Percentiles rank a stretch among this genome's conserved stretches.
These are phyloP conservation scores for Hortaea sp. DNA, from an alignment of 2,329 filamentous ascomycete species.

Conservation along the genomic window DNA sequence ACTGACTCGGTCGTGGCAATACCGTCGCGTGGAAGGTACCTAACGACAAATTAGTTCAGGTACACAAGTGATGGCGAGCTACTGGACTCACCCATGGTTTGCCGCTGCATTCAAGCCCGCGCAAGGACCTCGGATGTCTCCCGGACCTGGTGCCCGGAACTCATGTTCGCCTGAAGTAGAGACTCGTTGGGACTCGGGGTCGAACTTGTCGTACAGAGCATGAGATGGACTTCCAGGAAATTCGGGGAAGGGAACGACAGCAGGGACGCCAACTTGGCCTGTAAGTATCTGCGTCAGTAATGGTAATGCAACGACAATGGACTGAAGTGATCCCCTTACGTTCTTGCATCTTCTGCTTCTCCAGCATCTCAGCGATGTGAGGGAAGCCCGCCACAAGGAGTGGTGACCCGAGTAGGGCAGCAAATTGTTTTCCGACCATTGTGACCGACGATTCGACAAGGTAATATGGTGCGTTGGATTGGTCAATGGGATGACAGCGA, in stretches of 20 bases:
- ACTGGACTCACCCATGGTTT: slow-evolving; percentile 35
- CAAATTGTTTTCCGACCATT: background rate
- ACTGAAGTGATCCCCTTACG: background rate
- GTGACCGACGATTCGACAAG: background rate
- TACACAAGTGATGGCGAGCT: slow-evolving; percentile 28
- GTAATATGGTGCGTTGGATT: too few species aligned
- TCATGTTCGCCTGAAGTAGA: slow-evolving; percentile 21
- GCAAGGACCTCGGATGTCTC: slow-evolving; percentile 34
- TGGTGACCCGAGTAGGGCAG: background rate
- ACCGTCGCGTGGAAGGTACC: background rate
- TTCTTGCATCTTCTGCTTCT: slow-evolving; percentile 6
- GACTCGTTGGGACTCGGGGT: slow-evolving; percentile 17
- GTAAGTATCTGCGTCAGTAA: too few species aligned
- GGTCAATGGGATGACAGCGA: too few species aligned
- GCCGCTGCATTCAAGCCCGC: slow-evolving; percentile 35
- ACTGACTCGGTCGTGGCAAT: slow-evolving; percentile 7
- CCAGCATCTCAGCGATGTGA: slow-evolving; percentile 14
- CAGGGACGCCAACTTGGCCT: too few species aligned
- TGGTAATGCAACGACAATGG: too few species aligned
- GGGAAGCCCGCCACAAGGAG: slow-evolving; percentile 9
- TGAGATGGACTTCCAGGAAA: slow-evolving; percentile 13
- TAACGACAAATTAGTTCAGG: too few species aligned
- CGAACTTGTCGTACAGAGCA: slow-evolving; percentile 15
- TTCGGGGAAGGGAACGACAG: slow-evolving; percentile 9
- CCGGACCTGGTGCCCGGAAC: slow-evolving; percentile 27